A percentile compares a stretch with the other conserved stretches of the same genome.
phyloP scores from a whole-genome alignment of 495 filamentous ascomycete species.

The Neurospora sp. region DNA sequence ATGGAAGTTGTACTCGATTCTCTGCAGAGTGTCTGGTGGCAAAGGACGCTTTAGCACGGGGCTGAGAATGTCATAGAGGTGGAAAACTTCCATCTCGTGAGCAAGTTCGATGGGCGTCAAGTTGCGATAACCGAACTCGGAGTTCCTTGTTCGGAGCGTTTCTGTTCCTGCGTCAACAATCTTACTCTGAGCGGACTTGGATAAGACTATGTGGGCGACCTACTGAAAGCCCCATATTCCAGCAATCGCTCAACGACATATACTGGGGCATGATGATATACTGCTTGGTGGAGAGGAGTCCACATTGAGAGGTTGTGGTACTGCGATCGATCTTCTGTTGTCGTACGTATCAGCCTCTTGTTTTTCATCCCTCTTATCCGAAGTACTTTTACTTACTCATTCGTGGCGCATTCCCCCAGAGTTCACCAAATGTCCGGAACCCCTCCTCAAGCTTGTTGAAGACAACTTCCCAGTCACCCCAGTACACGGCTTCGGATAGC shows the following conservation, averaged over 20 bases:
- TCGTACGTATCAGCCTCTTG: neutral
- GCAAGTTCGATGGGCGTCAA: neutral
- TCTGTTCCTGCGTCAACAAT: neutral
- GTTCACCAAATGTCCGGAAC: neutral
- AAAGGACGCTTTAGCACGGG: neutral
- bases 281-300: neutral
- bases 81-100: neutral
- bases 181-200: neutral
- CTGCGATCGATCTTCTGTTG: neutral
- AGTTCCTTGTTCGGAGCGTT: neutral
- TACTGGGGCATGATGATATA: neutral
- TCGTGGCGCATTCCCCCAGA: neutral
- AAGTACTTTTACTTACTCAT: neutral
- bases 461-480: neutral
- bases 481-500: neutral
- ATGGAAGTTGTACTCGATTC: neutral
- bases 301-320: neutral
- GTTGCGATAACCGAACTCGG: neutral
- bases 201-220: neutral
- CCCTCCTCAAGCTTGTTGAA: neutral
- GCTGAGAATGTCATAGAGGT: neutral
- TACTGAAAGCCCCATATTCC: conserved; percentile 1
- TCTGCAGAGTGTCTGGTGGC: neutral
- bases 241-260: neutral
- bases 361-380: neutral